phyloP scores from a whole-genome alignment of 106 monocot species.

The Apostasia ramifera region DNA sequence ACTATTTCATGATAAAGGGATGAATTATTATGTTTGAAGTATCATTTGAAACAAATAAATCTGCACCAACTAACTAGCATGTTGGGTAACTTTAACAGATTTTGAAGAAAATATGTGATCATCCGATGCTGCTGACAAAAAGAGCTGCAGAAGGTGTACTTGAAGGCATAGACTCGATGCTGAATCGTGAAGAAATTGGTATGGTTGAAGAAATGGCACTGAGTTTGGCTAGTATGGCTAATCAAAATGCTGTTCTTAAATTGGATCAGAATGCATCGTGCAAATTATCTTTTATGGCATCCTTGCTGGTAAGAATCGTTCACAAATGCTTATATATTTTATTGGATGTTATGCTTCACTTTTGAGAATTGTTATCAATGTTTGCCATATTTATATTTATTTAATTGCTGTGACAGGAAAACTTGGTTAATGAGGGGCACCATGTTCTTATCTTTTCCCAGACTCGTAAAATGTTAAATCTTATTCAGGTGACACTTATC shows the following conservation, averaged over 20 bases:
- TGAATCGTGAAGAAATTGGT: conserved; percentile 68
- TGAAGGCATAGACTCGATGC: conserved; percentile 87
- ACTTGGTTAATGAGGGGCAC: conserved; percentile 69
- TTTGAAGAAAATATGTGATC: conserved; percentile 99
- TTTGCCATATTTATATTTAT: not conserved
- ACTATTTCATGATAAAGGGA: too few relatives aligned
- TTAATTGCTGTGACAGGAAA: conserved; percentile 39
- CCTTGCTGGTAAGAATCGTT: conserved; percentile 59
- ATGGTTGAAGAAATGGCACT: conserved; percentile 79
- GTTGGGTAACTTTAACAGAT: conserved; percentile 35
- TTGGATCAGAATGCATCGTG: conserved; percentile 66
- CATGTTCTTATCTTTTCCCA: conserved; percentile 89
- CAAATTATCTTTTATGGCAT: conserved; percentile 80
- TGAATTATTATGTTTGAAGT: too few relatives aligned
- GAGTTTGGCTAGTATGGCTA: conserved; percentile 48
- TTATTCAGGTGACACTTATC: conserved; percentile 54
- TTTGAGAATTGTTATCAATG: too few relatives aligned
- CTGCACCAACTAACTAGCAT: too few relatives aligned
- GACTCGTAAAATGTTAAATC: conserved; percentile 96
- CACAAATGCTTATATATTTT: not conserved
- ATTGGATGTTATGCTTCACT: not conserved
- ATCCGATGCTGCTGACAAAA: conserved; percentile 84
- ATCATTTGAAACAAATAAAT: too few relatives aligned
- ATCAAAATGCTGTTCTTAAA: conserved; percentile 22
- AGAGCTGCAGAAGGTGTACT: conserved; percentile 86